Evolutionary conservation across 768 basidiomycete species (phyloP), one percentile per base, ranked within the genome.

Genomic region (Amylocystis lapponica): DNA sequence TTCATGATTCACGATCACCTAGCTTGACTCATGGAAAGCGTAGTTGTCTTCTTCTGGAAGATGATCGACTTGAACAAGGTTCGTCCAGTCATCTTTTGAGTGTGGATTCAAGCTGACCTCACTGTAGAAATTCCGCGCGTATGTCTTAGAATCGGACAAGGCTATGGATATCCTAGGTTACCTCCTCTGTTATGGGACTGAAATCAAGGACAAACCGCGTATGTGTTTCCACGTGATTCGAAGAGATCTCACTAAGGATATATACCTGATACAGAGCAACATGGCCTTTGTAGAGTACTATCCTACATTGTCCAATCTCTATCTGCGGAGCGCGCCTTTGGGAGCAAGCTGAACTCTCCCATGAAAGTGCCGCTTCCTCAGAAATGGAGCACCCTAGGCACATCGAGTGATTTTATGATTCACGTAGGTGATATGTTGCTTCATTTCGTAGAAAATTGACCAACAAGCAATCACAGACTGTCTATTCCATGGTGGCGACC

Each of bases 121-220:
- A 19, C n/a, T 31, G n/a, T 53, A 96, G 92, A 93, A 92, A 83
- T 94, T 97, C 65, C 78, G 87, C 17, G 65, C 70, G n/a, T 83
- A 83, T 59, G 66, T 94, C 7, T 64, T 94, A 11, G 86, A 92
- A 39, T 86, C 84, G 2, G 88, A 90, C 27, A 83, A 77, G 59
- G 79, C 78, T 2, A 79, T 79, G 61, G 86, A 94, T 55, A 57
- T 93, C 4, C 66, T 91, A 21, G 85, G 77, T 0, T 83, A 87
- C 60, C 73, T 95, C 27, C 65, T 96, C 12, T 84, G 85, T 53
- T 86, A 85, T 58, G 79, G 79, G 37, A 69, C 96, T 21, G 90
- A 94, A 48, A 81, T 92, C 57, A 96, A 96, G 63, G 94, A 97
- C 57, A 91, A 90, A 65, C 86, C 92, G 47, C 81, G 92, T 95